Evolutionary conservation across 225 moss, liverwort and hornwort species (phyloP).

Genomic region (Ulota crispa): DNA sequence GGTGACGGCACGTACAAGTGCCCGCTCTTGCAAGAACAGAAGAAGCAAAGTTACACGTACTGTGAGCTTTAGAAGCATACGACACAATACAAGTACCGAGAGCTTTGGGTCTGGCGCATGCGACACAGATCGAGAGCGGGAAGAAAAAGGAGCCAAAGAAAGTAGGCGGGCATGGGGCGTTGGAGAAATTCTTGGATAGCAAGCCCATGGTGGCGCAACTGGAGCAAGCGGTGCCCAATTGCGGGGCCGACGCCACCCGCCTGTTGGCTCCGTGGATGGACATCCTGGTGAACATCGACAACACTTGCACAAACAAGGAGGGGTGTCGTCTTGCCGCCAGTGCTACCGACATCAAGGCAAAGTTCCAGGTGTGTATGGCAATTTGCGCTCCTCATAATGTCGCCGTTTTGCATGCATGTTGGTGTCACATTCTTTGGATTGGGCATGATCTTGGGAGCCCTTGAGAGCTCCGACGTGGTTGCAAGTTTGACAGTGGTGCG

Average conservation of each 20-base stretch:
- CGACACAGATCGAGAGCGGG: constrained; percentile 37
- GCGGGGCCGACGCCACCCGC: constrained; percentile 39
- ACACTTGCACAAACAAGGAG: constrained; percentile 29
- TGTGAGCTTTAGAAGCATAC: constrained; percentile 50
- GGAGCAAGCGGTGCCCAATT: constrained; percentile 45
- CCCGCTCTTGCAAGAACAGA: constrained; percentile 47
- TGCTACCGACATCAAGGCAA: constrained; percentile 51
- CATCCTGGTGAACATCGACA: constrained; percentile 71
- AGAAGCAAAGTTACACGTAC: constrained; percentile 58
- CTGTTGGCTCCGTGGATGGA: constrained; percentile 74
- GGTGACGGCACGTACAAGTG: constrained; percentile 41
- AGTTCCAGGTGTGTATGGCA: constrained; percentile 37
- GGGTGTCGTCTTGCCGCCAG: constrained; percentile 53
- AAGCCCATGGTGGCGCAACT: constrained; percentile 40
- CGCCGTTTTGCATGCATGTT: neutral
- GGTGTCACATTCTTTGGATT: no score
- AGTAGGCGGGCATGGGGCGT: constrained; percentile 46
- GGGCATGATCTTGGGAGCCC: no score
- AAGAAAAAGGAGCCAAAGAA: constrained; percentile 45
- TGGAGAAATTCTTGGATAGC: constrained; percentile 39
- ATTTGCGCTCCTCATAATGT: neutral
- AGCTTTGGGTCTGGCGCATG: constrained; percentile 38
- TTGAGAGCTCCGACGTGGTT: no score
- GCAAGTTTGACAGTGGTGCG: no score
- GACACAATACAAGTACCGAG: constrained; percentile 42